These are phyloP conservation scores for Polyporus tsugae DNA, from an alignment of 1,284 basidiomycete species.

Conservation along the genomic window DNA sequence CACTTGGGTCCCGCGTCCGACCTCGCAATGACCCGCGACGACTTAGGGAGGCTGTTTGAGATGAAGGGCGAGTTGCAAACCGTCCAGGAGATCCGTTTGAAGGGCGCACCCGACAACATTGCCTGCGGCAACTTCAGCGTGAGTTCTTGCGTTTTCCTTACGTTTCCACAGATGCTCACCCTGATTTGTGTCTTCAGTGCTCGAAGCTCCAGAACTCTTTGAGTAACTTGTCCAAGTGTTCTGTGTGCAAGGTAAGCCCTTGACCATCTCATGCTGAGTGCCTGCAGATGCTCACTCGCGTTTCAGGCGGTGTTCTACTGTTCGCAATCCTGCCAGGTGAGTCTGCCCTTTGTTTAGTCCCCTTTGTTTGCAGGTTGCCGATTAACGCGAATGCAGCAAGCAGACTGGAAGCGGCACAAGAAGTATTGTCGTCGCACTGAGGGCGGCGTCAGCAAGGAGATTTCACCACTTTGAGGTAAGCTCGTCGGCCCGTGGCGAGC, in stretches of 20 bases:
- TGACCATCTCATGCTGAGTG: too few species aligned
- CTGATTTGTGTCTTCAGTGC: slow-evolving; percentile 11
- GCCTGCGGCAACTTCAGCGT: slow-evolving; percentile 42
- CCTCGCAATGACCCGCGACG: slow-evolving; percentile 46
- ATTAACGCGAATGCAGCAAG: slow-evolving; percentile 16
- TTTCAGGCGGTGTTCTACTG: slow-evolving; percentile 29
- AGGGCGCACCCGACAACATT: slow-evolving; percentile 38
- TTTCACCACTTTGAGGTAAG: neutral
- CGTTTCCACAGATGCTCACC: slow-evolving; percentile 12
- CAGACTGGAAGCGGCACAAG: slow-evolving; percentile 40
- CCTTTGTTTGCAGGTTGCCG: neutral
- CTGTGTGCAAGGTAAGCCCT: slow-evolving; percentile 21
- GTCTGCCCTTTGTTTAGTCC: slow-evolving; percentile 6
- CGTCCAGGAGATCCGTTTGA: slow-evolving; percentile 39
- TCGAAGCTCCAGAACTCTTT: slow-evolving; percentile 17
- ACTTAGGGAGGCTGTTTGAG: slow-evolving; percentile 44
- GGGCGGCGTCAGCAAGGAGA: neutral
- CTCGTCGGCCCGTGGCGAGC: neutral
- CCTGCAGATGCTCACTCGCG: neutral
- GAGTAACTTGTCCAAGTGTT: slow-evolving; percentile 18
- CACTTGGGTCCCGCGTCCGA: slow-evolving; percentile 35
- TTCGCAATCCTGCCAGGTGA: slow-evolving; percentile 29
- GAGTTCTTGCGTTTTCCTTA: neutral
- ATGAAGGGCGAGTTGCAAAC: slow-evolving; percentile 40
- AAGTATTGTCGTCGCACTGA: slow-evolving; percentile 29